phyloP scores from a whole-genome alignment of 495 filamentous ascomycete species.

The Neurospora sp. region DNA sequence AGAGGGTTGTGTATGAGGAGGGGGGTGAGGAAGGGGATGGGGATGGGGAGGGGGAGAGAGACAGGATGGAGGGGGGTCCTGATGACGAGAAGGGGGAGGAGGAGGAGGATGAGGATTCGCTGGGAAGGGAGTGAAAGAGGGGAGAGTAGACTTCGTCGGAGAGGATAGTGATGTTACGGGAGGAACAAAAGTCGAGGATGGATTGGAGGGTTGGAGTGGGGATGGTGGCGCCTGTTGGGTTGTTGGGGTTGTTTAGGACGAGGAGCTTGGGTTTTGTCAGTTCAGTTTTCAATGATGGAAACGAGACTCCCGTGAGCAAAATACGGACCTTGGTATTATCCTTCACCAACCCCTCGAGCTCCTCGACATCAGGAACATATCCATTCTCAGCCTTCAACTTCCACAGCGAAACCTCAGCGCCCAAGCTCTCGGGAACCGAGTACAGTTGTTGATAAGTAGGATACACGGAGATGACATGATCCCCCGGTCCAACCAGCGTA shows the following conservation, averaged over 20 bases:
- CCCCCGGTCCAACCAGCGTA: slow-evolving; percentile 62
- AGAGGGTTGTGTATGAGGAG: slow-evolving; percentile 33
- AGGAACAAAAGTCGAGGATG: slow-evolving; percentile 54
- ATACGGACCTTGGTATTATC: slow-evolving; percentile 56
- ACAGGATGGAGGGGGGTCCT: slow-evolving; percentile 40
- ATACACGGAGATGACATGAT: slow-evolving; percentile 84
- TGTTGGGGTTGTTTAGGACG: slow-evolving; percentile 72
- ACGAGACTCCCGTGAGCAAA: too few relatives aligned
- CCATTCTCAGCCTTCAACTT: slow-evolving; percentile 52
- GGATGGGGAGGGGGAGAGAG: slow-evolving; percentile 26
- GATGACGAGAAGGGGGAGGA: too few relatives aligned
- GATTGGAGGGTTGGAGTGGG: slow-evolving; percentile 47
- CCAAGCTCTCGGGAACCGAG: slow-evolving; percentile 61
- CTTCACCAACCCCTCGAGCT: slow-evolving; percentile 56
- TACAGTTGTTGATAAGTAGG: slow-evolving; percentile 90
- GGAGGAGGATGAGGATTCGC: not conserved
- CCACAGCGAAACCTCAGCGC: slow-evolving; percentile 77
- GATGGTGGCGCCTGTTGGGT: slow-evolving; percentile 71
- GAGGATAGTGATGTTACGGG: slow-evolving; percentile 55
- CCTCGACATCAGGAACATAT: slow-evolving; percentile 58
- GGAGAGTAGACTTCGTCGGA: slow-evolving; percentile 85
- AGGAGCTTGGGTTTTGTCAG: slow-evolving; percentile 14
- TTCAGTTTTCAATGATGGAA: too few relatives aligned
- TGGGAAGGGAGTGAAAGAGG: slow-evolving; percentile 57
- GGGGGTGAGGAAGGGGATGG: too few relatives aligned